Evolutionary conservation across 129 eudicot species (phyloP).

Genomic region (Flaveria brownii): DNA sequence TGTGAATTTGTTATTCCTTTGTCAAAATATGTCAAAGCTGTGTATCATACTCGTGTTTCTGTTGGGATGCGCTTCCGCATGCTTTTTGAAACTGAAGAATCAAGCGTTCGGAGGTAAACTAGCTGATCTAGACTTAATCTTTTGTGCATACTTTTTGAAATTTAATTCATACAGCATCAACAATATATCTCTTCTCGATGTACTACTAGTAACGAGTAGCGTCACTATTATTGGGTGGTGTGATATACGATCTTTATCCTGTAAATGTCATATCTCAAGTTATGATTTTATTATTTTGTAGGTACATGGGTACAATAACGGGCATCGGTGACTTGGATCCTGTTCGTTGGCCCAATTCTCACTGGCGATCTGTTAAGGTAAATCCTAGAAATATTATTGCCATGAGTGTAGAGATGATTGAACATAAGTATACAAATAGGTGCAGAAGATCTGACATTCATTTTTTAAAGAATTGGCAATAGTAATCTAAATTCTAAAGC

Average conservation of each 20-base stretch:
- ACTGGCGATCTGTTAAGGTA: conserved; percentile 99
- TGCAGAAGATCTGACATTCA: background rate
- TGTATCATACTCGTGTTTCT: conserved; percentile 94
- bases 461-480: background rate
- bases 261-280: conserved; percentile 23
- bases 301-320: conserved; percentile 98
- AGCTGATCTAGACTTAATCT: background rate
- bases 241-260: background rate
- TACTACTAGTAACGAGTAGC: background rate
- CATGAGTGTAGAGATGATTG: too few species aligned
- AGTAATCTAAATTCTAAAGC: too few species aligned
- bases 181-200: background rate
- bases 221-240: conserved; percentile 7
- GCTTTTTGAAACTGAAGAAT: conserved; percentile 99
- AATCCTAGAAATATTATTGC: conserved; percentile 17
- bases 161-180: background rate
- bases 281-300: conserved; percentile 33
- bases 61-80: conserved; percentile 99
- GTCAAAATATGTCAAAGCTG: conserved; percentile 92
- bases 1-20: conserved; percentile 93
- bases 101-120: conserved; percentile 91
- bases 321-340: conserved; percentile 93
- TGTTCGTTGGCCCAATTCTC: conserved; percentile 94
- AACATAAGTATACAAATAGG: background rate
- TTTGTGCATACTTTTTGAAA: background rate